Percentiles rank a stretch among this genome's conserved stretches.
Conservation (phyloP, 2,329 filamentous ascomycete species). For the Diaporthe citrichinensis region DNA sequence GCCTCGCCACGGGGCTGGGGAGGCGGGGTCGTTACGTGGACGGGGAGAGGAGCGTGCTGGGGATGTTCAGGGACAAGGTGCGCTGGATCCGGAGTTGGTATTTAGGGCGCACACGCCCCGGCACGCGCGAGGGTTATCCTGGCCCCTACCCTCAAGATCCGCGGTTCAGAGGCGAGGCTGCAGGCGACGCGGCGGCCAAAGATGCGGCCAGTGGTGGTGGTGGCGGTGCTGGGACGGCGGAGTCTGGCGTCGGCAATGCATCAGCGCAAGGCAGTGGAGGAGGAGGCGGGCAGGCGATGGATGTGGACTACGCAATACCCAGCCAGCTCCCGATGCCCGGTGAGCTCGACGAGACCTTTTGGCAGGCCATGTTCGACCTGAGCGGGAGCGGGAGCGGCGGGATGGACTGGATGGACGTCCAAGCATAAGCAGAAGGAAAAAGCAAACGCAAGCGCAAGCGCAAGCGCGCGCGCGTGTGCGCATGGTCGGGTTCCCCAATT, state of each 20-base stretch:
- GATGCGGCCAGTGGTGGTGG: constrained; percentile 6
- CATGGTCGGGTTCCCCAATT: constrained; percentile 2
- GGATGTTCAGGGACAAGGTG: constrained; percentile 53
- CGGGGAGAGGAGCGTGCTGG: constrained; percentile 50
- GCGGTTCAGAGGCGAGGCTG: not conserved
- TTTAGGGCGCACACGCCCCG: constrained; percentile 13
- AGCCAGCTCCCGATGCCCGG: constrained; percentile 23
- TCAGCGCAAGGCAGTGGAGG: constrained; percentile 4
- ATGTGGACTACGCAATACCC: constrained; percentile 32
- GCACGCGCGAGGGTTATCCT: constrained; percentile 12
- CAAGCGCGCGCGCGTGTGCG: not conserved
- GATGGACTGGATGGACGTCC: constrained; percentile 32
- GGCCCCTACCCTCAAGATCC: not conserved
- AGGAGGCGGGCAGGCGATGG: constrained; percentile 36
- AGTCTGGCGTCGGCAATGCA: not conserved
- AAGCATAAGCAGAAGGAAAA: constrained; percentile 7
- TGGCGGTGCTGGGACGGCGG: constrained; percentile 7
- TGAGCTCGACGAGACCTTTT: constrained; percentile 40
- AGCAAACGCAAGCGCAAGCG: not conserved
- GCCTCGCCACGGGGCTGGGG: constrained; percentile 24
- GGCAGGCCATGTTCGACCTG: constrained; percentile 41
- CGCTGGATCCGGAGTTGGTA: constrained; percentile 60
- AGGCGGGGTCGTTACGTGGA: constrained; percentile 44
- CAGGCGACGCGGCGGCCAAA: constrained; percentile 6
- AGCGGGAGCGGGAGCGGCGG: constrained; percentile 7